Base-by-base conservation (phyloP, 169 alveolate species). In the Plasmodium ovale region DNA sequence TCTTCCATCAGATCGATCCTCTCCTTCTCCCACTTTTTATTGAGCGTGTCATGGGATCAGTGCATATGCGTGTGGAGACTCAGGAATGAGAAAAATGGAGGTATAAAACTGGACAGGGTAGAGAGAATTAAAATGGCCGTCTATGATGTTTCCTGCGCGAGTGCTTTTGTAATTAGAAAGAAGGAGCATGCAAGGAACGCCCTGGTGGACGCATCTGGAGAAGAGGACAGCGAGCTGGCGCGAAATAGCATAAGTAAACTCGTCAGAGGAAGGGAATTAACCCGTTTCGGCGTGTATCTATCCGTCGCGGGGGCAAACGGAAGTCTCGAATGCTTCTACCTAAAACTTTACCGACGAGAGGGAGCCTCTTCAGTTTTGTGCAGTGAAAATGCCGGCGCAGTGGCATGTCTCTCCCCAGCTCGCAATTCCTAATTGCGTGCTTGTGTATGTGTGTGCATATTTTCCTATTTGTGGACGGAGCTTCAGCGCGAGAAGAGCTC, bases 11-110 rank as follows among this genome's bases (percentile, higher is more conserved):
- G 90, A 51, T 65, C 90, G 2, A 33, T 82, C 16, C 21, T 25
- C 23, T 27, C 33, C 12, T 64, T 82, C 7, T 82, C 84, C 25
- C 10, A 64, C 16, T 56, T 33, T 44, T n/a, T 82, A 33, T 29
- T 70, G 33, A 67, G 73, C 21, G 84, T 68, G 10, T 82, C 90
- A 14, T 82, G 90, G 90, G 90, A 82, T 67, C 90, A 82, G 54
- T 54, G 67, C 44, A 64, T 67, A 14, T 54, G 29, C 60, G 53
- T 82, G 10, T 82, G 90, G 90, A 67, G 53, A 16, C 14, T 82
- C 19, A 53, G 7, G 21, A 54, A 54, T 19, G 19, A 0, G 0
- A 25, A 60, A 2, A 27, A 72, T 31, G 39, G 21, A 12, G 9
- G 14, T 5, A 23, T 65, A 23, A 21, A 27, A 1, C 1, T 82